A percentile compares a stretch with the other conserved stretches of the same genome.
Evolutionary conservation across 352 stramenopile genomes (phyloP).

Genomic region (Phytophthora quininea): DNA sequence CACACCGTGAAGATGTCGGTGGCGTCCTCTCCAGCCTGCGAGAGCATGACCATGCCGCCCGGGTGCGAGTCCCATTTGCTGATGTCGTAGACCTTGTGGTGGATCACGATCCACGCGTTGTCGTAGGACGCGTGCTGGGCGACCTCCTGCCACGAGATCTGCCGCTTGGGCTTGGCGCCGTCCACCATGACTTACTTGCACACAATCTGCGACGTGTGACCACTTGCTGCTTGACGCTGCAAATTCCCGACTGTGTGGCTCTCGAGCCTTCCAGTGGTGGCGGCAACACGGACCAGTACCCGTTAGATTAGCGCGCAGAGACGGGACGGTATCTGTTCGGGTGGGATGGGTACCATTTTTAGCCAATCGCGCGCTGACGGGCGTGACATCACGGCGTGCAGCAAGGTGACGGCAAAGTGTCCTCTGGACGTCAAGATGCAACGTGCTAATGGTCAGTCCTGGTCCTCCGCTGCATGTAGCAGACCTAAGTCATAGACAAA

Average conservation of each 20-base stretch:
- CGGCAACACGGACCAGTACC: background rate
- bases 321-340: background rate
- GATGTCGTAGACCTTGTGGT: slow-evolving; percentile 93
- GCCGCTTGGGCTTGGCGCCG: slow-evolving; percentile 55
- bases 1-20: slow-evolving; percentile 99
- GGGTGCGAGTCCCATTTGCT: slow-evolving; percentile 87
- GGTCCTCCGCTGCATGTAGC: background rate
- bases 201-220: background rate
- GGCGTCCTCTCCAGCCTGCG: slow-evolving; percentile 97
- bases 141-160: slow-evolving; percentile 84
- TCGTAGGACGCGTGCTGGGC: slow-evolving; percentile 74
- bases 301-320: background rate
- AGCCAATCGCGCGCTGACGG: background rate
- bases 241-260: slow-evolving; percentile 4
- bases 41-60: slow-evolving; percentile 95
- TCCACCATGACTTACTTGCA: slow-evolving; percentile 56
- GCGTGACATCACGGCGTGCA: background rate
- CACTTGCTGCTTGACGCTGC: background rate
- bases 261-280: background rate
- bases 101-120: slow-evolving; percentile 90
- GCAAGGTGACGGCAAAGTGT: background rate
- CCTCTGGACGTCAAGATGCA: background rate
- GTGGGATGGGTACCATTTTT: background rate
- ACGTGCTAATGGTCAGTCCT: background rate
- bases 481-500: background rate